Conservation (phyloP, 2,329 filamentous ascomycete genomes). For the Scedosporium apiospermum region DNA sequence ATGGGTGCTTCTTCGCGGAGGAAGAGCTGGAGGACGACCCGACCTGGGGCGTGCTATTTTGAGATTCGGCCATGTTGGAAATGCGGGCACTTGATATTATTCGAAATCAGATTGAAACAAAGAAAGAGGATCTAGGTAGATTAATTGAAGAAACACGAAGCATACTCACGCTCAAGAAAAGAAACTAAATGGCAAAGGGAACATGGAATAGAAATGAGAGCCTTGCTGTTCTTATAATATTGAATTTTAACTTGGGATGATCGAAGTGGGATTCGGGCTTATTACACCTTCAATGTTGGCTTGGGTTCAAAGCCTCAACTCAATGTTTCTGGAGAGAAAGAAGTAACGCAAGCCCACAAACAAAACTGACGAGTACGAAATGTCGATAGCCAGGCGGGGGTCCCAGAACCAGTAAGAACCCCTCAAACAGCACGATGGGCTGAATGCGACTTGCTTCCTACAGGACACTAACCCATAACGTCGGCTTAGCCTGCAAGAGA, state of each 20-base stretch:
- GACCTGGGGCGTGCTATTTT: neutral
- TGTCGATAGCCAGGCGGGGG: neutral
- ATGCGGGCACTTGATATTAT: neutral
- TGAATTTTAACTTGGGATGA: neutral
- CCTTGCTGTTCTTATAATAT: neutral
- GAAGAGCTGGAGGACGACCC: neutral
- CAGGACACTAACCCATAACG: neutral
- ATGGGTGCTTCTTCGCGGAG: slow-evolving; percentile 6
- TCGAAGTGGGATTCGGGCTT: neutral
- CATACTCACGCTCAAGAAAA: too few species aligned
- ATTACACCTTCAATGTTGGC: neutral
- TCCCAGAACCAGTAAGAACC: neutral
- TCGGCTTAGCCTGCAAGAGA: neutral
- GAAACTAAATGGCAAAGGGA: neutral
- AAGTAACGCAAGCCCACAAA: too few species aligned
- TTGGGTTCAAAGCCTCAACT: neutral
- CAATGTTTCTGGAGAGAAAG: too few species aligned
- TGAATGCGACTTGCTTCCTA: neutral
- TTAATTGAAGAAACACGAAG: neutral
- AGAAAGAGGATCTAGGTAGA: neutral
- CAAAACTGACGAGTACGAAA: neutral
- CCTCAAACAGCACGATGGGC: neutral
- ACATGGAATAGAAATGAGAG: neutral
- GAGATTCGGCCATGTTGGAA: neutral
- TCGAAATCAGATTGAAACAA: neutral